Evolutionary conservation across 495 filamentous ascomycete species (phyloP).

Genomic region (Aspergillus campestris): DNA sequence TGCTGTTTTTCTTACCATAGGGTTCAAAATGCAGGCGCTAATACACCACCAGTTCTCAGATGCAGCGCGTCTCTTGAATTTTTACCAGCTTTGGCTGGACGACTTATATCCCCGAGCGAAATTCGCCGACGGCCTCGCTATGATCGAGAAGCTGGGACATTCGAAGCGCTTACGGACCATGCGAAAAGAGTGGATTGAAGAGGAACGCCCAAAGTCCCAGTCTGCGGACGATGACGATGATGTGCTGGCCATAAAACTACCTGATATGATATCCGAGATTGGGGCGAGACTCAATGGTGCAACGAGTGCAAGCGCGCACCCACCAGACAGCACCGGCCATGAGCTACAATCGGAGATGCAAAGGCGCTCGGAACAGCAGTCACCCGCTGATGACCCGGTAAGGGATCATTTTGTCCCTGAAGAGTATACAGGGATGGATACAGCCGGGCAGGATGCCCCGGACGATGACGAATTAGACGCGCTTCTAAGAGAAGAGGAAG

Average conservation of each 20-base stretch:
- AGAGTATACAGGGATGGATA: constrained; percentile 6
- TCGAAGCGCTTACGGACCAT: constrained; percentile 63
- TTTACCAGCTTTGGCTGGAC: constrained; percentile 96
- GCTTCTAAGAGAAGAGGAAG: constrained; percentile 26
- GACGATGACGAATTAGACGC: constrained; percentile 33
- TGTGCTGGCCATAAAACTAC: background rate
- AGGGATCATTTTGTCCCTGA: constrained; percentile 23
- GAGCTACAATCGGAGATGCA: too few relatives aligned
- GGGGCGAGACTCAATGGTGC: too few relatives aligned
- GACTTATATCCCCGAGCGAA: constrained; percentile 91
- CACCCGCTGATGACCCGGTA: background rate
- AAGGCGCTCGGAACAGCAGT: too few relatives aligned
- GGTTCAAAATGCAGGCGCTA: background rate
- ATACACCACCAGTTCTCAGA: constrained; percentile 63
- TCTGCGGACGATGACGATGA: constrained; percentile 3
- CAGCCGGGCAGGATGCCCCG: constrained; percentile 11
- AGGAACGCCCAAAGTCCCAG: constrained; percentile 35
- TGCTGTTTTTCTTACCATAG: constrained; percentile 1
- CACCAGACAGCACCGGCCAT: too few relatives aligned
- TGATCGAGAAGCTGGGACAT: constrained; percentile 92
- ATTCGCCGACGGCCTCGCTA: constrained; percentile 80
- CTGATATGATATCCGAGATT: too few relatives aligned
- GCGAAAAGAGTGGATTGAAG: constrained; percentile 80
- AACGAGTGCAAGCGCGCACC: too few relatives aligned
- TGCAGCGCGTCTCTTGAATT: constrained; percentile 67